Evolutionary conservation across 257 asterid genomes (phyloP).

Genomic region (Misopates orontium): DNA sequence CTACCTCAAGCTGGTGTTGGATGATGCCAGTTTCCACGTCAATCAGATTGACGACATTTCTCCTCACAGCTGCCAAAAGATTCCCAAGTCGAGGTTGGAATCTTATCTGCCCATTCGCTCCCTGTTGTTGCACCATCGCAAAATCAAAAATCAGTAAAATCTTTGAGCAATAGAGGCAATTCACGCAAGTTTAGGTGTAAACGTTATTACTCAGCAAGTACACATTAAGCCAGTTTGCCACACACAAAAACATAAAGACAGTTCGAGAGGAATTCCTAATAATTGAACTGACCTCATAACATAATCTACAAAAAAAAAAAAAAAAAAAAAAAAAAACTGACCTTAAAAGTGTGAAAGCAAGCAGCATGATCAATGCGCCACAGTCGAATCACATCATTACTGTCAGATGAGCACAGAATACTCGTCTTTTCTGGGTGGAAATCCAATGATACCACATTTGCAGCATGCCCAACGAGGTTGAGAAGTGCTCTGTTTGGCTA

Average conservation of each 20-base stretch:
- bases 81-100: slow-evolving; percentile 44
- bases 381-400: slow-evolving; percentile 37
- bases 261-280: too few species aligned
- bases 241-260: too few species aligned
- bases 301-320: background rate
- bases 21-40: slow-evolving; percentile 39
- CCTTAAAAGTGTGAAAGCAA: slow-evolving; percentile 37
- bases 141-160: background rate
- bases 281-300: too few species aligned
- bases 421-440: slow-evolving; percentile 42
- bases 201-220: background rate
- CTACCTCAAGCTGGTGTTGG: slow-evolving; percentile 39
- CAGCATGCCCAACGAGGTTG: slow-evolving; percentile 45
- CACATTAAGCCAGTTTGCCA: too few species aligned
- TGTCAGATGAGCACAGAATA: slow-evolving; percentile 47
- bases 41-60: slow-evolving; percentile 44
- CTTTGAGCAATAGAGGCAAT: background rate
- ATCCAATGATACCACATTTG: slow-evolving; percentile 44
- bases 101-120: slow-evolving; percentile 46
- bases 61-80: slow-evolving; percentile 41
- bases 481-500: slow-evolving; percentile 26
- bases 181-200: background rate
- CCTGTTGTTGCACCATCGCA: slow-evolving; percentile 37
- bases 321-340: slow-evolving; percentile 24
- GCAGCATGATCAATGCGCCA: slow-evolving; percentile 38